Base-by-base conservation (phyloP, 345 rosid genomes). In the Eucalyptus erythrocorys region DNA sequence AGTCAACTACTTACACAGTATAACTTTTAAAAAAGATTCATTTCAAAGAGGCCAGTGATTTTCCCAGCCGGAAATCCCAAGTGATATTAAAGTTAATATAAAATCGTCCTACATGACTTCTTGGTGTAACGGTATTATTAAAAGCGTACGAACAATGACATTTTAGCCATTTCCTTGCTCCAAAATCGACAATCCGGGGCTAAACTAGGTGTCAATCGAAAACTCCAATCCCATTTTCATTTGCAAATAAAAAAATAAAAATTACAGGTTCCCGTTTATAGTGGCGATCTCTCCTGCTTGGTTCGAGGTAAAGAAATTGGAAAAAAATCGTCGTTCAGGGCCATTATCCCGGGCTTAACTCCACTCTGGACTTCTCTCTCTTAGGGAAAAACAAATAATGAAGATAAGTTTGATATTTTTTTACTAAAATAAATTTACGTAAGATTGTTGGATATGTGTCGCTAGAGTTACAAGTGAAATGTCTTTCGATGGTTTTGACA, bases 1-100 rank as follows among this genome's bases (percentile, higher is more conserved):
- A 27, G 3, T 61, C 0, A 30, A n/a, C 37, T 16, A 64, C 11
- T 64, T 15, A 64, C 10, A 19, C 5, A 1, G 3, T 15, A 4
- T n/a, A 7, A 64, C 10, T 7, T 64, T 64, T 13, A 6, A 15
- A 64, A 14, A 64, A 7, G 5, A 14, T 64, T 64, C 21, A 64
- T 15, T 64, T 64, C 37, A n/a, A 64, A 7, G 76, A n/a, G 19
- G 37, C 8, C 76, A 5, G 76, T n/a, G 34, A 30, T 14, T 64
- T 64, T 30, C 68, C 68, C 30, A 61, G 30, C 32, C 8, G 10
- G 19, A 64, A 6, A n/a, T 61, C 37, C 37, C 17, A n/a, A 13
- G 10, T 7, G 76, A n/a, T 30, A 7, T 64, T 30, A 61, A 59
- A 59, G 32, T 61, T 61, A 13, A 61, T 61, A 13, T 1, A 61